Evolutionary conservation across 116 monocot species (phyloP), one percentile per base, ranked within the genome.

Genomic region (Thalassia testudinum): DNA sequence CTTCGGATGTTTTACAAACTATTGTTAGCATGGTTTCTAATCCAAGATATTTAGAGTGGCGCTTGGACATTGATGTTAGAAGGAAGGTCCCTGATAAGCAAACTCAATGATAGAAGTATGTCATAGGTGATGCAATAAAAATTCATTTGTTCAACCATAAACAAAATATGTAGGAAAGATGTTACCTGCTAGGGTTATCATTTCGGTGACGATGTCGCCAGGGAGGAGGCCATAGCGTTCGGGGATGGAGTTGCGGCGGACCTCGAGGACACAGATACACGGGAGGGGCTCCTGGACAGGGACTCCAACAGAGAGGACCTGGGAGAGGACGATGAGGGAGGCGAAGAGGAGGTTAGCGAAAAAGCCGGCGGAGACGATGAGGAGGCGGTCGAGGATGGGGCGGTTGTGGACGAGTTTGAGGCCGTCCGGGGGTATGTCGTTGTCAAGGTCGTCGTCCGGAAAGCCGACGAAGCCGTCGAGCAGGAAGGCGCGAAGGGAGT

Each of bases 401-500:
- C 87, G 70, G 75, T 92, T 92, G 24, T 51, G 50, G 27, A 92
- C 73, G 58, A 92, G 75, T 54, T 92, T 80, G 26, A 70, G 62
- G 64, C 86, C 92, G 65, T 86, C 82, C 38, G 79, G 21, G 14
- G 80, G 62, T 52, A 83, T 59, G 28, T 59, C 69, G 59, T 56
- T 70, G 26, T 86, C 86, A 27, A 83, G 80, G 53, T 82, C 83
- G 28, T 76, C 67, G 61, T 92, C 92, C 42, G 87, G 92, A 68
- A 87, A 92, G n/a, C 67, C 92, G 34, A 92, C 92, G 76, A 75
- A 92, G 15, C 92, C 92, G 40, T 87, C 87, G 15, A 92, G 83
- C 11, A 87, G 92, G 72, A 87, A 80, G 56, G 92, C 83, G 27
- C 87, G 83, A 52, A 92, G 65, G 20, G 92, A 86, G 78, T 66